These are phyloP conservation scores for Oryza australiensis DNA, from an alignment of 176 grass and related monocot genomes.

Conservation along the genomic window DNA sequence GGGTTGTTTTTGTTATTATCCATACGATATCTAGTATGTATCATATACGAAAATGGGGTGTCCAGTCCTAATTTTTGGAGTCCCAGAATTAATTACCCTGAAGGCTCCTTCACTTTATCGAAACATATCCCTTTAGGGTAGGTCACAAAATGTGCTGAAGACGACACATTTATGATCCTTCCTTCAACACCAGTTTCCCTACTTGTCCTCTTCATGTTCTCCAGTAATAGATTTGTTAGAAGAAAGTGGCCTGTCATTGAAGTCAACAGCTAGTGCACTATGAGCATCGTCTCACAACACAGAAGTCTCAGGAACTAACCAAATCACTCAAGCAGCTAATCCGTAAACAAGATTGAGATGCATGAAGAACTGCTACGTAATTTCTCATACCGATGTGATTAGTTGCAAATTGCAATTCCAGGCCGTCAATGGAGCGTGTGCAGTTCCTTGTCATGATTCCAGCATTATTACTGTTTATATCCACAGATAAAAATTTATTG, in stretches of 20 bases:
- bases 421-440: conserved; percentile 31
- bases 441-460: conserved; percentile 32
- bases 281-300: no score
- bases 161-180: conserved; percentile 78
- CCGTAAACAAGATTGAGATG: background rate
- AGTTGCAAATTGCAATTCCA: conserved; percentile 79
- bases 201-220: conserved; percentile 71
- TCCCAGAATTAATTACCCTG: conserved; percentile 41
- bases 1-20: no score
- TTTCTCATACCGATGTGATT: conserved; percentile 68
- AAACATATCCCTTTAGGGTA: conserved; percentile 66
- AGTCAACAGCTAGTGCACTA: background rate
- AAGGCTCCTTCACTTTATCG: conserved; percentile 64
- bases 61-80: background rate
- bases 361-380: background rate
- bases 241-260: conserved; percentile 78
- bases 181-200: conserved; percentile 52
- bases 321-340: background rate
- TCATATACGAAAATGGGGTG: background rate
- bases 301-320: no score
- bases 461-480: conserved; percentile 31
- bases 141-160: conserved; percentile 54
- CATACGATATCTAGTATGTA: no score
- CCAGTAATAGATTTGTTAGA: conserved; percentile 79
- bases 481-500: background rate